Percentiles rank a stretch among this genome's conserved stretches.
These are phyloP conservation scores for Coleophoma crateriformis DNA, from an alignment of 2,329 filamentous ascomycete genomes.

Conservation along the genomic window DNA sequence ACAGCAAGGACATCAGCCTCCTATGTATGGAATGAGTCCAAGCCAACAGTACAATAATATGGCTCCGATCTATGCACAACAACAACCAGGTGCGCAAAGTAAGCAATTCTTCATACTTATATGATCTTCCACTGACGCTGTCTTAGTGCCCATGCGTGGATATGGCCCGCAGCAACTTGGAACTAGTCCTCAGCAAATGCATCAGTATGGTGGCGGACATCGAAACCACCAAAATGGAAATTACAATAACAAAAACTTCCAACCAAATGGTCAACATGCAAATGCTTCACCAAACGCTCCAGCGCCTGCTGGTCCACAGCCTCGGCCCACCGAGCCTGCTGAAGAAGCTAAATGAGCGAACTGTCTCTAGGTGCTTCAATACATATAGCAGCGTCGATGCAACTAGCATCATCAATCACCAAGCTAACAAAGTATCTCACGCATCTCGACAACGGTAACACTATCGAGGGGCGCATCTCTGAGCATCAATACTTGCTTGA, in stretches of 20 bases:
- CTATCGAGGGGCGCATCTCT: too few relatives aligned
- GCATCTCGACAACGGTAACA: conserved; percentile 3
- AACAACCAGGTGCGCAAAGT: conserved; percentile 70
- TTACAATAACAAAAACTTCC: conserved; percentile 44
- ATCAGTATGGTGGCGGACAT: conserved; percentile 52
- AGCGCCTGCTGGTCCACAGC: conserved; percentile 30
- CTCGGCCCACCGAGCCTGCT: conserved; percentile 30
- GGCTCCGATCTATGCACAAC: conserved; percentile 58
- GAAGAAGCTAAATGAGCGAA: conserved; percentile 43
- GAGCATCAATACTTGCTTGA: neutral
- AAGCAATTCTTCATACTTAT: conserved; percentile 38
- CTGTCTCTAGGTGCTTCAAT: conserved; percentile 1
- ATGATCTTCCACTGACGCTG: conserved; percentile 1
- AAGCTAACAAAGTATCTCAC: conserved; percentile 10
- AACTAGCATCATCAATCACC: conserved; percentile 18
- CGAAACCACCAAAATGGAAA: conserved; percentile 43
- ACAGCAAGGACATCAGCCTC: conserved; percentile 73
- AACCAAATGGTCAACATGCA: conserved; percentile 31
- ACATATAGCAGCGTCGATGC: conserved; percentile 23
- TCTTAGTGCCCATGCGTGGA: conserved; percentile 51
- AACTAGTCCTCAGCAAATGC: conserved; percentile 54
- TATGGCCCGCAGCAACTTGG: conserved; percentile 60
- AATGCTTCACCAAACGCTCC: conserved; percentile 32
- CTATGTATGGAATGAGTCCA: conserved; percentile 66
- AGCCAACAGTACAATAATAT: conserved; percentile 44